Conservation (phyloP, 1,139 yeast genomes). For the Yamadazyma oceani region DNA sequence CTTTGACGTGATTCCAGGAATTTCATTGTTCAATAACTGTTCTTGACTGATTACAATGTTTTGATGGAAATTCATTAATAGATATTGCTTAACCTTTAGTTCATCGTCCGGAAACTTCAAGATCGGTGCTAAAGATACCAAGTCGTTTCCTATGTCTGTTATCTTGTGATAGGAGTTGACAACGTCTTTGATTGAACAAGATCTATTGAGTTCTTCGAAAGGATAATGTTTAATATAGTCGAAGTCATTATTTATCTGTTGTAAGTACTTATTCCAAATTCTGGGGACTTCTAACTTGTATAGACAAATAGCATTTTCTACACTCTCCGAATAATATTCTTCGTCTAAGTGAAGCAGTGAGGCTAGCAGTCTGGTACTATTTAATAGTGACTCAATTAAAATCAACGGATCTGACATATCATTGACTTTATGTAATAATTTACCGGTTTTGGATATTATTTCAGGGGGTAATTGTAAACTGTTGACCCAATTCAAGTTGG, state of each 20-base stretch:
- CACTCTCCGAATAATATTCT: conserved; percentile 3
- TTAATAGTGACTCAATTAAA: conserved; percentile 18
- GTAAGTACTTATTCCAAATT: conserved; percentile 7
- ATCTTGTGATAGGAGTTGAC: conserved; percentile 4
- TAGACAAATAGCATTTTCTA: conserved; percentile 7
- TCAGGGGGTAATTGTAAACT: neutral
- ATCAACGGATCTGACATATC: conserved; percentile 7
- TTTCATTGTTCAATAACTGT: conserved; percentile 1
- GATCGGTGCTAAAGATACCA: conserved; percentile 5
- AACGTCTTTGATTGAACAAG: conserved; percentile 1
- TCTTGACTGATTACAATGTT: conserved; percentile 6
- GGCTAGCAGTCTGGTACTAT: conserved; percentile 33
- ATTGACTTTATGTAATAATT: neutral
- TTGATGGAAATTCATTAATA: conserved; percentile 6
- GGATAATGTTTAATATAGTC: conserved; percentile 7
- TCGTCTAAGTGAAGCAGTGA: conserved; percentile 32
- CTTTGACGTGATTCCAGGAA: neutral
- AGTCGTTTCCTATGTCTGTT: conserved; percentile 1
- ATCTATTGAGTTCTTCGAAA: conserved; percentile 4
- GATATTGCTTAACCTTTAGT: conserved; percentile 6
- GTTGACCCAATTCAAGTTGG: conserved; percentile 10
- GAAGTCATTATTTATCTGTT: neutral
- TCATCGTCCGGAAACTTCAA: conserved; percentile 9
- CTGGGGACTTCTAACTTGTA: conserved; percentile 7
- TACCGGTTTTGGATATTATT: neutral